Base-by-base conservation (phyloP, 176 grass and related monocot species). In the Poa pratensis region DNA sequence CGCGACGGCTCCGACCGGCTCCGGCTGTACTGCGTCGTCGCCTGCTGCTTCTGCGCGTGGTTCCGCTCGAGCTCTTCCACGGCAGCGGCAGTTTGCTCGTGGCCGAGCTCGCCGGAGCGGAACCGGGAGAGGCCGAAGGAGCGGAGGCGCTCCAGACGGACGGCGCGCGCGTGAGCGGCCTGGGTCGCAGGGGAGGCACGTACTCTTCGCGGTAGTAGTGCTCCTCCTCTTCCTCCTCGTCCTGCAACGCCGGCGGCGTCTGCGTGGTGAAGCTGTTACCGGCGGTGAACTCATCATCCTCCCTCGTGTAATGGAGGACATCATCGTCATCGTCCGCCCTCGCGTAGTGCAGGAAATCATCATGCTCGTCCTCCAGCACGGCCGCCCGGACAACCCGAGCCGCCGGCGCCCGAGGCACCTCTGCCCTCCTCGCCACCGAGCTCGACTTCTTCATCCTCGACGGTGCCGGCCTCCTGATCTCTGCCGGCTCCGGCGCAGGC, bases 111-210 rank as follows among this genome's bases (percentile, higher is more conserved):
- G 45, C 90, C 87, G 40, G 95, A 91, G 23, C 85, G 78, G 85
- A 93, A 94, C 0, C 90, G 82, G 82, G 79, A 88, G 13, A 97
- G 87, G 76, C 83, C 42, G 75, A 97, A 76, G 8, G 92, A 97
- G 32, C 91, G 91, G 60, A 97, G 75, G 10, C 91, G 90, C 5
- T 97, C 90, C 27, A 97, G 5, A 90, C 79, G 57, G 89, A 91
- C 26, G 90, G 64, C 68, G 90, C 78, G 72, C 91, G 88, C 75
- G 83, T 2, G 4, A 87, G 55, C 84, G 87, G 69, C 63, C 73
- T 53, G 9, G 90, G 77, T 3, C 34, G 58, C 9, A 54, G 71
- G 0, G 83, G 27, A 7, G 83, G 63, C 0, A 84, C 73, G 70
- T 92, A 76, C 7, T 90, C 79, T 46, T 84, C 69, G 1, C 81